A percentile compares a stretch with the other conserved stretches of the same genome.
Evolutionary conservation across 805 yeast genomes (phyloP).

Genomic region (Sungouiella thailandica): DNA sequence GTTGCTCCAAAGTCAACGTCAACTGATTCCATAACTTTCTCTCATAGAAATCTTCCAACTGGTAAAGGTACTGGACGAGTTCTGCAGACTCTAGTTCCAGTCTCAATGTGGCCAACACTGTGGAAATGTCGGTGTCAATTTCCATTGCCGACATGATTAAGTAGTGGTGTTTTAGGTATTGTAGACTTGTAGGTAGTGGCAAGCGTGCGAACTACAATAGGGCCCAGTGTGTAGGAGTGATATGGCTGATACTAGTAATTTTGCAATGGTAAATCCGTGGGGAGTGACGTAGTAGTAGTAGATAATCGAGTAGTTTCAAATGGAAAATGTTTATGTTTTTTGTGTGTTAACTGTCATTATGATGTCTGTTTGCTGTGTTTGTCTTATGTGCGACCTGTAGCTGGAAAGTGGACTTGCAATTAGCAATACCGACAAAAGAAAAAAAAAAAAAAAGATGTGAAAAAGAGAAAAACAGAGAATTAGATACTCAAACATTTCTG

Average conservation of each 20-base stretch:
- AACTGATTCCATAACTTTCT: slow-evolving; percentile 94
- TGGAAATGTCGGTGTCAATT: slow-evolving; percentile 35
- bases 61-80: slow-evolving; percentile 54
- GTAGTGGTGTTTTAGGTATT: not conserved
- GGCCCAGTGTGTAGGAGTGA: not conserved
- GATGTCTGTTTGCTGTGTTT: too few species aligned
- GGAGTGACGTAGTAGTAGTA: not conserved
- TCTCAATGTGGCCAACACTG: slow-evolving; percentile 56
- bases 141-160: slow-evolving; percentile 29
- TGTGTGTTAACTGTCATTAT: too few species aligned
- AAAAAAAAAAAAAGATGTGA: too few species aligned
- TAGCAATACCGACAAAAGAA: too few species aligned
- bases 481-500: too few species aligned
- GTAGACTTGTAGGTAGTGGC: slow-evolving; percentile 1
- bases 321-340: too few species aligned
- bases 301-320: too few species aligned
- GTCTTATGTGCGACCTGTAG: too few species aligned
- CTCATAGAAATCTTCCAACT: slow-evolving; percentile 80
- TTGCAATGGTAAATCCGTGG: too few species aligned
- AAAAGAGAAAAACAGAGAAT: too few species aligned
- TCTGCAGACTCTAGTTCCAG: slow-evolving; percentile 58
- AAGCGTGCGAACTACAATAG: not conserved
- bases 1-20: slow-evolving; percentile 57
- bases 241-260: too few species aligned
- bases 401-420: too few species aligned